Evolutionary conservation across 106 monocot genomes (phyloP), one percentile per base, ranked within the genome.

Genomic region (Ottelia alismoides): DNA sequence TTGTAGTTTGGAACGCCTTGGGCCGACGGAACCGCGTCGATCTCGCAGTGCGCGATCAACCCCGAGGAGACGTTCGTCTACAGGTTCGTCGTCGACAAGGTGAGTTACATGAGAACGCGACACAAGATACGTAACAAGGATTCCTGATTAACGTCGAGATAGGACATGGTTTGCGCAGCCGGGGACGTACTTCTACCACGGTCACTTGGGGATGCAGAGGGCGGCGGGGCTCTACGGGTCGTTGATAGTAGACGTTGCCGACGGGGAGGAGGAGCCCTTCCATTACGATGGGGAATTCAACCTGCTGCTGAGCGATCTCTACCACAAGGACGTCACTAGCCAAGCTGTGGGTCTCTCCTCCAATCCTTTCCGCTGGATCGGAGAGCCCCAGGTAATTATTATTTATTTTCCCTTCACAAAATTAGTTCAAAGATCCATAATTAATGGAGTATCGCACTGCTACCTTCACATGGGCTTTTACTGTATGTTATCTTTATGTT

Each of bases 151-250:
- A n/a, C n/a, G n/a, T n/a, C n/a, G n/a, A n/a, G n/a, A n/a, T n/a
- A n/a, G n/a, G n/a, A n/a, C n/a, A n/a, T n/a, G n/a, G n/a, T n/a
- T 16, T 20, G 0, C 30, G 22, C 60, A 92, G 92, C 31, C 85
- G 0, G 92, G 92, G 2, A 92, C 92, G 30, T 76, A 76, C 65
- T 71, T 92, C 65, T 92, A 92, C 64, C 92, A 92, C 10, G 92
- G 82, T 18, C 92, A 92, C 68, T 86, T 79, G 40, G 92, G 92
- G 30, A 92, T 92, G 92, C 92, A 92, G 63, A 70, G 92, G 53
- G 64, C 85, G 0, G 92, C 85, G 5, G 92, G 92, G 20, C 56
- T 92, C n/a, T 85, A 92, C 23, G 92, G 92, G 0, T 70, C 74
- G 0, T 68, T 92, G 27, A 85, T 85, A 53, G 85, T 92, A 10